phyloP scores from a whole-genome alignment of 2,329 filamentous ascomycete genomes.

The Corniculantispora saksenae region DNA sequence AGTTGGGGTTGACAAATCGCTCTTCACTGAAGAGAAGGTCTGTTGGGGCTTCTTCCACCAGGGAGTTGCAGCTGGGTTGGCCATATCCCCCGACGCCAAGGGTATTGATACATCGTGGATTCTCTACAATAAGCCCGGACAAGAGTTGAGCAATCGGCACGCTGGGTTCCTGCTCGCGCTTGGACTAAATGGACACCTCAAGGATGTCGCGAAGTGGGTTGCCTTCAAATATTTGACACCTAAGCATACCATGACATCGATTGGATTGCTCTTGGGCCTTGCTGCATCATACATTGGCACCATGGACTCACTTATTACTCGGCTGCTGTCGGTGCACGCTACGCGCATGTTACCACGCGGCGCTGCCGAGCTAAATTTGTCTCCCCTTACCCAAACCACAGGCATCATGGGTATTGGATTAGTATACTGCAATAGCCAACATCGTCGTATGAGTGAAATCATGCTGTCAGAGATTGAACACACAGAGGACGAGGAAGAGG shows the following conservation, averaged over 20 bases:
- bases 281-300: conserved; percentile 94
- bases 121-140: conserved; percentile 87
- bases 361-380: conserved; percentile 90
- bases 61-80: conserved; percentile 87
- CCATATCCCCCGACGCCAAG: conserved; percentile 84
- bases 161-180: conserved; percentile 90
- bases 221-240: conserved; percentile 99
- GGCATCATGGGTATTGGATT: conserved; percentile 96
- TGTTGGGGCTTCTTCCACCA: conserved; percentile 99
- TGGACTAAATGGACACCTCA: conserved; percentile 93
- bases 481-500: conserved; percentile 75
- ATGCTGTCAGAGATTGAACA: conserved; percentile 98
- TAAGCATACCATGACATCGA: conserved; percentile 98
- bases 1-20: conserved; percentile 84
- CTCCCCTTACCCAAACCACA: conserved; percentile 89
- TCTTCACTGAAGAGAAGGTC: conserved; percentile 93
- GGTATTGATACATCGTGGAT: conserved; percentile 99
- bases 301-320: conserved; percentile 94
- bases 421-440: conserved; percentile 91
- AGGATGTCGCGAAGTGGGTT: conserved; percentile 92
- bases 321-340: conserved; percentile 91
- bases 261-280: conserved; percentile 87
- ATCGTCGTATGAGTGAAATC: conserved; percentile 97
- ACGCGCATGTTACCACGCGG: conserved; percentile 91
- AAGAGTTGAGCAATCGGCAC: conserved; percentile 91